Base-by-base conservation (phyloP, 1,139 yeast genomes). In the Zygotorulaspora mrakii region DNA sequence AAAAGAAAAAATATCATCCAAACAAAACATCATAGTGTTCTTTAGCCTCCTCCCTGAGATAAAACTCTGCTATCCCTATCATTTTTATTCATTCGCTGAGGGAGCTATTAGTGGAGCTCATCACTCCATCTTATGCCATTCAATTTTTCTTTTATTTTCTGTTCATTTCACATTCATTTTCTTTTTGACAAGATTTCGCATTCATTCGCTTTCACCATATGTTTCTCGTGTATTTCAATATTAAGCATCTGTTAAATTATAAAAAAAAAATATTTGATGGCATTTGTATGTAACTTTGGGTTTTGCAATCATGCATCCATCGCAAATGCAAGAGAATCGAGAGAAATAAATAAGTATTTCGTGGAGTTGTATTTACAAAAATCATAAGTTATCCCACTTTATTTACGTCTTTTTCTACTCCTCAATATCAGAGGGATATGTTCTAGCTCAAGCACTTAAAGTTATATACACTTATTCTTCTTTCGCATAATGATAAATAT, bases 321-420 rank as follows among this genome's bases (percentile, higher is more conserved):
- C 16, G 31, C 20, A 28, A 17, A 8, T 28, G 18, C 31, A 17
- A 12, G 17, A 31, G 6, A 21, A 31, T 20, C n/a, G 31, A 35
- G 24, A 18, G 24, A 23, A 13, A 25, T 27, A 17, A 26, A 23
- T 33, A 35, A 42, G 33, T 25, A 25, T 22, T 30, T 39, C 37
- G 46, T 24, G 46, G 46, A 42, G 43, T 42, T 42, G 43, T 42
- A 42, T 37, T 38, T 33, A 40, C 27, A 31, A 24, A 12, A 31
- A 31, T 31, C 21, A 37, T 13, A 28, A 37, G 33, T 37, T 29
- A 32, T 33, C 33, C 41, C 41, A 12, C 18, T 22, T 33, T 22
- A 33, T 32, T 29, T 31, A 12, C 25, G 20, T 11, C 26, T 16
- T 21, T 17, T 16, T 12, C 17, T 13, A 28, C 16, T 28, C 25